Base-by-base conservation (phyloP, 208 protist genomes). In the Borovskyia barvae region DNA sequence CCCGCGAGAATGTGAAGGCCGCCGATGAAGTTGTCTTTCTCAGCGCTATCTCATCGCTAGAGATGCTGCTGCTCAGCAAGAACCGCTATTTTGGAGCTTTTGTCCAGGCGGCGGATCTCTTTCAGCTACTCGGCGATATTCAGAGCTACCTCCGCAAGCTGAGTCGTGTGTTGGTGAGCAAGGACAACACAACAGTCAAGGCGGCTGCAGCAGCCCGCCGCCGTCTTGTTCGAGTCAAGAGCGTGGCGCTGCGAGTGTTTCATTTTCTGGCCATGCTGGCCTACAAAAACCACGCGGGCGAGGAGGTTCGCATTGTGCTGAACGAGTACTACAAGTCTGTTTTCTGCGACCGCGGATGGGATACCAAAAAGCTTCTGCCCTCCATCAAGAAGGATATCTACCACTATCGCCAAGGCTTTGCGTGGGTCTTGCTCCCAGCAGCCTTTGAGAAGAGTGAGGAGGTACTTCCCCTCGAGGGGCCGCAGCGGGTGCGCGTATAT, bases 281-380 rank as follows among this genome's bases (percentile, higher is more conserved):
- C 5, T 79, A 87, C 75, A 95, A 95, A 67, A 95, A 95, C 54
- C 77, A 95, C 53, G 85, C 79, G 24, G 71, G 75, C 35, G 89
- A 93, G 47, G 86, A 89, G 29, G 85, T 93, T 9, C 89, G 84
- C 33, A 83, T 93, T 42, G 85, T 82, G 7, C 46, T 93, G 29
- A 43, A 50, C 39, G 83, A 93, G 59, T 95, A 88, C 77, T 95
- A 95, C 77, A 89, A 90, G 51, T 92, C 89, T 40, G 82, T 95
- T 52, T 95, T 95, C 64, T 87, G 77, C 45, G 89, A 95, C 61
- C 85, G 89, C 36, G 89, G 89, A 6, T 95, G 89, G 89, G 76
- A 92, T 43, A 87, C 76, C 45, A 88, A 90, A 68, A 76, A 75
- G 39, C 36, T 84, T 14, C 55, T 93, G 48, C 76, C 80, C 22